These are phyloP conservation scores for Tricholoma hemisulphureum DNA, from an alignment of 768 basidiomycete genomes.

Conservation along the genomic window DNA sequence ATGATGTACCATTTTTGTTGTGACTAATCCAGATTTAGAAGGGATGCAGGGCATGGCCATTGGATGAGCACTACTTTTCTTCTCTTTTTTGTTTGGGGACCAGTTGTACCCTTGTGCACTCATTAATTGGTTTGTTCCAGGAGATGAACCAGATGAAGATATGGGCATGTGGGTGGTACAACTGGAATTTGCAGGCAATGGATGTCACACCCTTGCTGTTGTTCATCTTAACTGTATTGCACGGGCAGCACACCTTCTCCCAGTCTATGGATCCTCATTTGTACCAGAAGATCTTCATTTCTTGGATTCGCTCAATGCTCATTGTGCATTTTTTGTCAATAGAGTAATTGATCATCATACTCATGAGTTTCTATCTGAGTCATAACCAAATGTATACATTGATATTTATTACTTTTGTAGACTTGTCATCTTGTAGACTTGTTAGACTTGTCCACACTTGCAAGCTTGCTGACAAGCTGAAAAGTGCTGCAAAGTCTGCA, in stretches of 20 bases:
- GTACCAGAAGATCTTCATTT: neutral
- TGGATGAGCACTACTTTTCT: neutral
- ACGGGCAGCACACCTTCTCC: neutral
- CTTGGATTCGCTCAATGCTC: neutral
- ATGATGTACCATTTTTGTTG: neutral
- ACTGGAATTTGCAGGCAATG: neutral
- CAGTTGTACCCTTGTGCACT: neutral
- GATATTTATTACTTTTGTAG: too few species aligned
- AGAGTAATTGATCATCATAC: neutral
- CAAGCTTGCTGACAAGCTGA: too few species aligned
- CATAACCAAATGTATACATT: too few species aligned
- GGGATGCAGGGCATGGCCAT: neutral
- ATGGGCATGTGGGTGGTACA: neutral
- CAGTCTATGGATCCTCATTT: neutral
- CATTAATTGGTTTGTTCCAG: neutral
- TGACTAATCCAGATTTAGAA: neutral
- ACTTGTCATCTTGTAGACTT: too few species aligned
- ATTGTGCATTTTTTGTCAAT: neutral
- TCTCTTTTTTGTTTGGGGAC: neutral
- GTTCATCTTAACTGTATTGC: neutral
- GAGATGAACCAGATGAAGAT: constrained; percentile 1
- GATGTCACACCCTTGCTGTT: neutral
- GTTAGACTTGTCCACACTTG: too few species aligned
- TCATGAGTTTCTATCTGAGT: too few species aligned
- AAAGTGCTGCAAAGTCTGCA: too few species aligned